Percentiles rank a stretch among this genome's conserved stretches.
Evolutionary conservation across 78 protist genomes (phyloP).

Genomic region (Dictyostelium purpureum): DNA sequence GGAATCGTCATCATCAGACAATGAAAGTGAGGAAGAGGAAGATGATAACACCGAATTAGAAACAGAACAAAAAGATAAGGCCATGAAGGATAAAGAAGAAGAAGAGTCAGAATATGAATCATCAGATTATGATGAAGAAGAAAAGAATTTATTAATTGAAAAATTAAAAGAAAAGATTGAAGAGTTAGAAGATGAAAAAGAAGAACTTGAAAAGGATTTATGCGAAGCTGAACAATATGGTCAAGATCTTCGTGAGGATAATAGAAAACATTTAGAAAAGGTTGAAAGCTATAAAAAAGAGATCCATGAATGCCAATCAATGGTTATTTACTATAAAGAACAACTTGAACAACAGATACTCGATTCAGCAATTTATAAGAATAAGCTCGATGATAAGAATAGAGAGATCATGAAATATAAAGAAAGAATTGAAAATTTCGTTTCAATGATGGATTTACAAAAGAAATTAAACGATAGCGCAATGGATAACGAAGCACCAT

Average conservation of each 20-base stretch:
- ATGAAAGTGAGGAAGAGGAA: not conserved
- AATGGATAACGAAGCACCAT: not conserved
- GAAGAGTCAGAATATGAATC: not conserved
- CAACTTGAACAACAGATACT: conserved; percentile 12
- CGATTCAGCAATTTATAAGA: not conserved
- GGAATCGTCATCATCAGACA: too few relatives aligned
- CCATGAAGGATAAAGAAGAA: not conserved
- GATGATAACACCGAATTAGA: not conserved
- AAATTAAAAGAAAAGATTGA: not conserved
- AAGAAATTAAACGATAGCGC: not conserved
- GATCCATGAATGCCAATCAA: conserved; percentile 44
- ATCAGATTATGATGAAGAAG: conserved; percentile 1
- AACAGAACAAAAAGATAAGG: not conserved
- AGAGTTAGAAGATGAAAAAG: conserved; percentile 10
- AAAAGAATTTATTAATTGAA: not conserved
- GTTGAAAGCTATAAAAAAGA: conserved; percentile 29
- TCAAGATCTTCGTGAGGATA: not conserved
- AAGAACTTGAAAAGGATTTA: conserved; percentile 16
- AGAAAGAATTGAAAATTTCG: conserved; percentile 53
- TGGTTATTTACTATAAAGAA: conserved; percentile 58
- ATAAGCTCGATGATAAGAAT: not conserved
- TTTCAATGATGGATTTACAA: conserved; percentile 45
- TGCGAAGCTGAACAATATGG: conserved; percentile 19
- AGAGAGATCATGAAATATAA: conserved; percentile 42
- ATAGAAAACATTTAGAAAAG: not conserved